Evolutionary conservation across 352 stramenopile species (phyloP).

Genomic region (Pythium aristosporum): DNA sequence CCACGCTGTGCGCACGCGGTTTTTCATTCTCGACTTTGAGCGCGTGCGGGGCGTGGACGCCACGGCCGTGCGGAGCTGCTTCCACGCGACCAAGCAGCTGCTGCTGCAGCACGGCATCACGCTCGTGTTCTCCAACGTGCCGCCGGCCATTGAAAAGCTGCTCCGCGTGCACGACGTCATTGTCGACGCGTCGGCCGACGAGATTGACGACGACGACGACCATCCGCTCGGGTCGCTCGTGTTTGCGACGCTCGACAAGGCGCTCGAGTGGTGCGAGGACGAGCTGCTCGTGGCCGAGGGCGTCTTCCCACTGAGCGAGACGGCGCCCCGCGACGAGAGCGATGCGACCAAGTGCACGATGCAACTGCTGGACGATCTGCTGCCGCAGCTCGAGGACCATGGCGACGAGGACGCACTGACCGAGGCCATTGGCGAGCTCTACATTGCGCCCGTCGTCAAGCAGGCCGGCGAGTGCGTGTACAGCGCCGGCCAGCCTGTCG

Average conservation of each 20-base stretch:
- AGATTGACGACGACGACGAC: conserved; percentile 28
- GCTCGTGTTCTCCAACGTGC: conserved; percentile 76
- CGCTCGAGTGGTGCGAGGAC: conserved; percentile 86
- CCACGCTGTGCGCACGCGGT: conserved; percentile 71
- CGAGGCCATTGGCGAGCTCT: conserved; percentile 64
- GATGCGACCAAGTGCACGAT: conserved; percentile 35
- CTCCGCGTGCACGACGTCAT: conserved; percentile 82
- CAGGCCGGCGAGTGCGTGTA: conserved; percentile 71
- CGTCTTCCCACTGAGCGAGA: conserved; percentile 66
- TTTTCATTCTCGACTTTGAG: conserved; percentile 90
- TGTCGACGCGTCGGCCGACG: conserved; percentile 44
- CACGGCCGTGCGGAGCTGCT: conserved; percentile 84
- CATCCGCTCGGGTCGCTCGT: conserved; percentile 50
- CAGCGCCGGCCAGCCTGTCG: conserved; percentile 52
- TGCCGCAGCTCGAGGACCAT: conserved; percentile 35
- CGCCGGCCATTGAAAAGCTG: conserved; percentile 63
- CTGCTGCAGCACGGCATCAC: conserved; percentile 73
- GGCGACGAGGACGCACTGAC: conserved; percentile 39
- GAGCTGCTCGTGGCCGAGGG: conserved; percentile 75
- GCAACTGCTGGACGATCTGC: conserved; percentile 67
- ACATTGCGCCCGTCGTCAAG: conserved; percentile 59
- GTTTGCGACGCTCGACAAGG: conserved; percentile 83
- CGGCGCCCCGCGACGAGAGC: conserved; percentile 29
- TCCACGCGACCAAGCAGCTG: conserved; percentile 84
- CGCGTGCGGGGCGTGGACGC: conserved; percentile 88